phyloP scores from a whole-genome alignment of 768 basidiomycete species.

The Russula sp. region DNA sequence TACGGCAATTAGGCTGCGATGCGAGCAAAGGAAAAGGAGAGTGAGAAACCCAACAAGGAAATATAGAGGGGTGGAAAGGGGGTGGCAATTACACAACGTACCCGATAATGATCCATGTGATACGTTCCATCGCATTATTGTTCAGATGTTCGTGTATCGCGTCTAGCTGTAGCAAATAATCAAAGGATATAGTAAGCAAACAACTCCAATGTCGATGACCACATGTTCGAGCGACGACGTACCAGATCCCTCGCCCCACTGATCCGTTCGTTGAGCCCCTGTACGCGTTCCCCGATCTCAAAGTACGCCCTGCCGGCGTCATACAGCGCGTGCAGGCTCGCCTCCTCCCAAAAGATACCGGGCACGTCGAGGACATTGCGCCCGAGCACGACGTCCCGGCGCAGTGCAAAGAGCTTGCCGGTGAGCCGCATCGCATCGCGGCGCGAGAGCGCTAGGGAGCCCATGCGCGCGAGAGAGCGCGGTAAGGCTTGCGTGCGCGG shows the following conservation, averaged over 20 bases:
- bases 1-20: conserved; percentile 73
- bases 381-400: conserved; percentile 85
- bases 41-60: conserved; percentile 19
- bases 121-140: conserved; percentile 81
- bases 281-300: conserved; percentile 79
- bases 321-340: conserved; percentile 80
- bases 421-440: conserved; percentile 83
- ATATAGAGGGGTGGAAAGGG: no score
- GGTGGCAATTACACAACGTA: conserved; percentile 24
- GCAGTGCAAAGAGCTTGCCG: conserved; percentile 42
- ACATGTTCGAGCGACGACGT: conserved; percentile 28
- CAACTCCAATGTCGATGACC: background rate
- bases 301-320: conserved; percentile 93
- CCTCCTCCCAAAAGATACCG: conserved; percentile 92
- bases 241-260: conserved; percentile 86
- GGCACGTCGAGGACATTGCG: conserved; percentile 92
- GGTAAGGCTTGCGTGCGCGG: conserved; percentile 76
- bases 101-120: conserved; percentile 77
- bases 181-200: background rate
- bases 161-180: conserved; percentile 48
- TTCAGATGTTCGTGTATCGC: conserved; percentile 93
- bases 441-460: conserved; percentile 66
- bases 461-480: conserved; percentile 69
- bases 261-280: conserved; percentile 82
- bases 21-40: conserved; percentile 11